Evolutionary conservation across 805 yeast genomes (phyloP).

Genomic region (Suhomyces vadensis): DNA sequence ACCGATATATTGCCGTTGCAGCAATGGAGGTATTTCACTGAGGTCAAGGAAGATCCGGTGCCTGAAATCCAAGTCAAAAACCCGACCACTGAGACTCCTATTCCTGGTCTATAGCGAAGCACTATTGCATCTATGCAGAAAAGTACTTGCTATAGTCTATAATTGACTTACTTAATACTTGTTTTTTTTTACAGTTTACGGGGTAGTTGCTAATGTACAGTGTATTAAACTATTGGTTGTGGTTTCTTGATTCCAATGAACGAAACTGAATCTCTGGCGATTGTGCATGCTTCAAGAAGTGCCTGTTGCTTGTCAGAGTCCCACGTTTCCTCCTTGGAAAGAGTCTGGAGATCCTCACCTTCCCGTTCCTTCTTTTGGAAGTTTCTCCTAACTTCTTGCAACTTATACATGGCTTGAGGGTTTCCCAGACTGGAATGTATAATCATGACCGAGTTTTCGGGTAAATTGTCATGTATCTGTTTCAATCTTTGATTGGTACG

Average conservation of each 20-base stretch:
- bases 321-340: slow-evolving; percentile 48
- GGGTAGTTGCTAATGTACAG: background rate
- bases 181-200: background rate
- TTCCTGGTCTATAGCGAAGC: slow-evolving; percentile 5
- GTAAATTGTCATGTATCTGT: slow-evolving; percentile 51
- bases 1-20: slow-evolving; percentile 48
- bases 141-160: background rate
- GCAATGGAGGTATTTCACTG: slow-evolving; percentile 29
- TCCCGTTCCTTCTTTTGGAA: slow-evolving; percentile 46
- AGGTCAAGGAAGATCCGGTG: background rate
- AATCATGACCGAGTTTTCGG: slow-evolving; percentile 60
- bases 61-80: no score
- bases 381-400: slow-evolving; percentile 45
- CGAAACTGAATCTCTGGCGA: slow-evolving; percentile 62
- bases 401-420: slow-evolving; percentile 47
- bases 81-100: slow-evolving; percentile 5
- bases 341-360: slow-evolving; percentile 42
- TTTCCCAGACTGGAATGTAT: slow-evolving; percentile 66
- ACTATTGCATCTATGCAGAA: slow-evolving; percentile 18
- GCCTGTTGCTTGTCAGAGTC: slow-evolving; percentile 47
- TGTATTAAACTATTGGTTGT: background rate
- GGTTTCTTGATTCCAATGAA: slow-evolving; percentile 40
- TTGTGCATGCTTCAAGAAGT: slow-evolving; percentile 46
- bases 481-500: slow-evolving; percentile 47
- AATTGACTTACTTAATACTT: no score